Conservation (phyloP, 2,329 filamentous ascomycete species). For the Fusarium brevicatenulatum region DNA sequence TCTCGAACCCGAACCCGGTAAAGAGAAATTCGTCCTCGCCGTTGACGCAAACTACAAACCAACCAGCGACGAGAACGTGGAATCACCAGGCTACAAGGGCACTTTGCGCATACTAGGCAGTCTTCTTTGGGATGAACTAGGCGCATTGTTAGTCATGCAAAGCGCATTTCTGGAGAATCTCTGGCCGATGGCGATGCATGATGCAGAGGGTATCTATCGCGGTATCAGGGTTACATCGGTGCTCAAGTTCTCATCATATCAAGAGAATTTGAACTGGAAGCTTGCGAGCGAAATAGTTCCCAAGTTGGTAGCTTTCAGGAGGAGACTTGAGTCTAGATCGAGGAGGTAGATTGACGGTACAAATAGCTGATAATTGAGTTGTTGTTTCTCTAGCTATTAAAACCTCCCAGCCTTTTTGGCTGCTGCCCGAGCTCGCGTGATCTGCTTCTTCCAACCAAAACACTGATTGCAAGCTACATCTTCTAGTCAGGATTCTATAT, state of each 20-base stretch:
- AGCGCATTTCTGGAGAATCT: constrained; percentile 18
- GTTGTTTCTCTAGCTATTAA: fast-evolving
- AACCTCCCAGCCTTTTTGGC: background rate
- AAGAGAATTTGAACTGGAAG: constrained; percentile 9
- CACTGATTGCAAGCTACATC: fast-evolving
- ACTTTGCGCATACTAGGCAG: constrained; percentile 36
- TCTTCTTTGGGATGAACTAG: constrained; percentile 41
- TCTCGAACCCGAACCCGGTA: background rate
- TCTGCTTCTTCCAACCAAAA: background rate
- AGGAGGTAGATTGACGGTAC: background rate
- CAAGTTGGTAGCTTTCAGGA: background rate
- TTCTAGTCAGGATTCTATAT: background rate
- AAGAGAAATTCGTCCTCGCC: constrained; percentile 34
- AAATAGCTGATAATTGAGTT: fast-evolving
- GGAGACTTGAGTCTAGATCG: fast-evolving
- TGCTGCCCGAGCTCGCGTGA: fast-evolving
- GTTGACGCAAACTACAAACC: constrained; percentile 11
- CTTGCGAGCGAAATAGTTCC: constrained; percentile 9
- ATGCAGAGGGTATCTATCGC: constrained; percentile 27
- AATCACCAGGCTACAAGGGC: constrained; percentile 37
- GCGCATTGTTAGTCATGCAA: constrained; percentile 48
- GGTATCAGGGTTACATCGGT: constrained; percentile 9
- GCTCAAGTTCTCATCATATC: constrained; percentile 12
- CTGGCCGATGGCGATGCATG: constrained; percentile 40
- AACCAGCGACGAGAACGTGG: background rate